These are phyloP conservation scores for Lentinula sp. DNA, from an alignment of 768 basidiomycete species.

Conservation along the genomic window DNA sequence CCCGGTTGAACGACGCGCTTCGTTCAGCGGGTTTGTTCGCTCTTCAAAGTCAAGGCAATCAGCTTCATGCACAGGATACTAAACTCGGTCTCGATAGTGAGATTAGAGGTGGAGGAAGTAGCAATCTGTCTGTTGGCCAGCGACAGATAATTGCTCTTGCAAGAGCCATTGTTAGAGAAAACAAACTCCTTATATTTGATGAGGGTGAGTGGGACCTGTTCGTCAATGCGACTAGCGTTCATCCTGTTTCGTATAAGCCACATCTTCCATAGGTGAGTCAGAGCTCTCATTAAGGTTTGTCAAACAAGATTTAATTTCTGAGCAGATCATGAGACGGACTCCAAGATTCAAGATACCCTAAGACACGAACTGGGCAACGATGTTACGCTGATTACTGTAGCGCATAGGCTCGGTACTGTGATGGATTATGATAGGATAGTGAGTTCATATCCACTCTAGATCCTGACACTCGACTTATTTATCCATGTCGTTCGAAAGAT, in stretches of 20 bases:
- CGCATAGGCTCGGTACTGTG: constrained; percentile 29
- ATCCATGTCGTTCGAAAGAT: constrained; percentile 13
- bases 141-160: constrained; percentile 66
- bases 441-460: background rate
- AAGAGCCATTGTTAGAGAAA: constrained; percentile 52
- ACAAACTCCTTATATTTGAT: constrained; percentile 56
- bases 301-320: background rate
- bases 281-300: background rate
- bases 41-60: constrained; percentile 33
- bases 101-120: constrained; percentile 51
- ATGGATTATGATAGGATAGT: constrained; percentile 22
- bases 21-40: constrained; percentile 35
- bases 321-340: constrained; percentile 57
- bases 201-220: constrained; percentile 36
- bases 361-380: constrained; percentile 25
- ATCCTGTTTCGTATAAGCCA: constrained; percentile 22
- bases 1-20: constrained; percentile 30
- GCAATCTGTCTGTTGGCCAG: constrained; percentile 75
- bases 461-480: background rate
- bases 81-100: constrained; percentile 39
- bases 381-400: constrained; percentile 36
- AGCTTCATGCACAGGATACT: constrained; percentile 21
- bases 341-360: constrained; percentile 41
- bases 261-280: constrained; percentile 40
- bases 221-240: constrained; percentile 18